A percentile compares a stretch with the other conserved stretches of the same genome.
Conservation (phyloP, 2,329 filamentous ascomycete genomes). For the Laburnicola sp. region DNA sequence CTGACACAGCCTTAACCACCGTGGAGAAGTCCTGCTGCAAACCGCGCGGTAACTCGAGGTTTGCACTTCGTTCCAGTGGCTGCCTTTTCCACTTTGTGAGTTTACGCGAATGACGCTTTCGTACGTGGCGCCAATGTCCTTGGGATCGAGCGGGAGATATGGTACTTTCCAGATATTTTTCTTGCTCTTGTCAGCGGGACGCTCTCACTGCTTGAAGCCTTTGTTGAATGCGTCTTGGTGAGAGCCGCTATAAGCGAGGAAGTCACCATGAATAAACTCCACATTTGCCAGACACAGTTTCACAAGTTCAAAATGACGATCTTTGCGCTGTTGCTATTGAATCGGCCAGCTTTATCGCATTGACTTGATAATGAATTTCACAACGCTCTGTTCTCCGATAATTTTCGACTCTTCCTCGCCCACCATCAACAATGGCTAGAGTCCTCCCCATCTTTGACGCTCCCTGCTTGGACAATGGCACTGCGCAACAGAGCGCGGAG, state of each 20-base stretch:
- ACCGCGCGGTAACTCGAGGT: conserved; percentile 89
- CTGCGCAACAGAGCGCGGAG: background rate
- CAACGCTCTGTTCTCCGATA: background rate
- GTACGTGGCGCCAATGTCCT: conserved; percentile 95
- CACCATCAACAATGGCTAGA: background rate
- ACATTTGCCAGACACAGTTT: background rate
- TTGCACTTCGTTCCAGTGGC: conserved; percentile 86
- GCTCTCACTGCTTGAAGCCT: conserved; percentile 71
- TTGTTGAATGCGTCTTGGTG: conserved; percentile 98
- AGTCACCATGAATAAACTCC: conserved; percentile 34
- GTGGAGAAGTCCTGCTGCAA: conserved; percentile 89
- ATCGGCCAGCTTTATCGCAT: background rate
- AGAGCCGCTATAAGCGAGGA: conserved; percentile 86
- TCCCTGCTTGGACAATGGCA: background rate
- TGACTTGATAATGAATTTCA: background rate
- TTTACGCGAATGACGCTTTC: conserved; percentile 98
- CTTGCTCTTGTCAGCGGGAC: conserved; percentile 55
- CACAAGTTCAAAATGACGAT: background rate
- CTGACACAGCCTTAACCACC: conserved; percentile 80
- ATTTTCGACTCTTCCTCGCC: background rate
- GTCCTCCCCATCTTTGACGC: background rate
- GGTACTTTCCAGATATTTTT: conserved; percentile 81
- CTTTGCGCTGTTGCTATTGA: background rate
- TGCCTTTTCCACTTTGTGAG: conserved; percentile 92
- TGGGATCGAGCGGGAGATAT: conserved; percentile 89